Conservation (phyloP, 2,329 filamentous ascomycete genomes). For the Stagonosporopsis tanaceti region DNA sequence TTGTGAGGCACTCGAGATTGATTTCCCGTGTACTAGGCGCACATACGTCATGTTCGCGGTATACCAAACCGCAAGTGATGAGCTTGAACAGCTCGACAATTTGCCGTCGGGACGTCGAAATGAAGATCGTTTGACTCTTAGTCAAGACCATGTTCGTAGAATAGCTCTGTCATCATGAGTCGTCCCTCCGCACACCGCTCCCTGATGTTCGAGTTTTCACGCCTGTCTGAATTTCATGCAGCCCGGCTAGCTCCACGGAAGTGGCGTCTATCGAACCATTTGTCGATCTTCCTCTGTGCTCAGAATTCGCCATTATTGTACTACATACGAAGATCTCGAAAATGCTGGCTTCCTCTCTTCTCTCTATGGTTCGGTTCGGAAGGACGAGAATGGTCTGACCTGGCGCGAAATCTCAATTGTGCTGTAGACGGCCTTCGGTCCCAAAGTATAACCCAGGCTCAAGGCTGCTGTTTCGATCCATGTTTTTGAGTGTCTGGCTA, state of each 20-base stretch:
- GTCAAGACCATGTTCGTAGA: neutral
- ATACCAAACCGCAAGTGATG: too few relatives aligned
- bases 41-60: neutral
- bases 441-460: neutral
- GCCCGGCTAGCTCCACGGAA: neutral
- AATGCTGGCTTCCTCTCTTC: neutral
- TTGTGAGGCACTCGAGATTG: neutral
- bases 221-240: neutral
- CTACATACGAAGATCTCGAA: neutral
- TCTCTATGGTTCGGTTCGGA: neutral
- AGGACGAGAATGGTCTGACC: neutral
- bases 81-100: neutral
- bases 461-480: neutral
- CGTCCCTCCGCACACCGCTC: conserved; percentile 4
- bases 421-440: neutral
- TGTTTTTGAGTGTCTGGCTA: neutral
- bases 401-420: conserved; percentile 2
- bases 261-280: conserved; percentile 5
- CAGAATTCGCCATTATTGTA: neutral
- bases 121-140: neutral
- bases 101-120: neutral
- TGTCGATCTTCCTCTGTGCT: neutral
- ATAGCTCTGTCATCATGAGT: neutral
- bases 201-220: neutral
- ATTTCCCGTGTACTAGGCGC: neutral